Evolutionary conservation across 768 basidiomycete genomes (phyloP).

Genomic region (Lyophyllum atratum): DNA sequence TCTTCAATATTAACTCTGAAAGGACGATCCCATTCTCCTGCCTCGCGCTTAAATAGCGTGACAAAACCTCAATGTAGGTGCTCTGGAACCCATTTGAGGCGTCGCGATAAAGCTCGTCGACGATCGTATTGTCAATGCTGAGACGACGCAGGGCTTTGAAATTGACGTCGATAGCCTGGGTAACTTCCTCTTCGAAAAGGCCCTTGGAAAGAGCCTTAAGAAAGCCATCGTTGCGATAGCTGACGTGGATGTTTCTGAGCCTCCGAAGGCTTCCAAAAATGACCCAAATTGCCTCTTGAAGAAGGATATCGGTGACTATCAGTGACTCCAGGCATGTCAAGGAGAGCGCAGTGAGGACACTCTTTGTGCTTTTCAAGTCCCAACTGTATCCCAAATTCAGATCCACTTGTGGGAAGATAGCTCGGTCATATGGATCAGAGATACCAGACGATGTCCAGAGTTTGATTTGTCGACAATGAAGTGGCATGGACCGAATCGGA

Average conservation of each 20-base stretch:
- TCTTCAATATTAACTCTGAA: not conserved
- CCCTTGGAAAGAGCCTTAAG: not conserved
- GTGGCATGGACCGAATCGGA: not conserved
- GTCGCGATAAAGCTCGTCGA: not conserved
- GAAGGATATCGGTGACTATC: not conserved
- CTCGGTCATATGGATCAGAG: not conserved
- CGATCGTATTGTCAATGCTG: not conserved
- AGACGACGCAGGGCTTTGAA: not conserved
- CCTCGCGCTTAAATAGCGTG: not conserved
- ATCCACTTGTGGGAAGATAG: not conserved
- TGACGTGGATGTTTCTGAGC: not conserved
- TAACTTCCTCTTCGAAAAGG: not conserved
- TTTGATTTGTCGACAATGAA: not conserved
- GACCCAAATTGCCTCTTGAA: not conserved
- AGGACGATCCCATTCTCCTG: not conserved
- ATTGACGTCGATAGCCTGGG: not conserved
- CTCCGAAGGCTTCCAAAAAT: not conserved
- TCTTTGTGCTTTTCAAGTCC: not conserved
- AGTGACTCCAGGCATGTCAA: not conserved
- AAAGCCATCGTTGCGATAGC: not conserved
- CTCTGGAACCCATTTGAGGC: not conserved
- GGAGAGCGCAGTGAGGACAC: not conserved
- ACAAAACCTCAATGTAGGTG: not conserved
- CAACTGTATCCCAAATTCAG: not conserved
- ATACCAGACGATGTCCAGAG: not conserved